These are phyloP conservation scores for Pezicula rhizophila DNA, from an alignment of 2,329 filamentous ascomycete species.

Conservation along the genomic window DNA sequence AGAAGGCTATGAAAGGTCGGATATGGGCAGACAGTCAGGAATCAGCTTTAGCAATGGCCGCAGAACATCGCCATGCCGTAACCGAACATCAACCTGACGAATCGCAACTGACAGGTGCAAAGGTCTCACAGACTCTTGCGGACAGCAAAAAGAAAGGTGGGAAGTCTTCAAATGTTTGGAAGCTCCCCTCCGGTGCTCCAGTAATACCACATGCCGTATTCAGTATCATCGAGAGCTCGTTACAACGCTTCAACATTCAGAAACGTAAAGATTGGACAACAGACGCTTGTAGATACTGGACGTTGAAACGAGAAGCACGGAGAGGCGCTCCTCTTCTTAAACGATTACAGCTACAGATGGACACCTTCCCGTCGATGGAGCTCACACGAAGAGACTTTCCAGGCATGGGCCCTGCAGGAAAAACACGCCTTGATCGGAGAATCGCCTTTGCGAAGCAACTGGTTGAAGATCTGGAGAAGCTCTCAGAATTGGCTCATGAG, in stretches of 20 bases:
- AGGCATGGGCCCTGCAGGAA: conserved; percentile 84
- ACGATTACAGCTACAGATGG: conserved; percentile 87
- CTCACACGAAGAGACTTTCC: conserved; percentile 91
- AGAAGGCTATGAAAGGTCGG: conserved; percentile 77
- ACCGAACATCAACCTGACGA: conserved; percentile 73
- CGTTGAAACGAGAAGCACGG: conserved; percentile 86
- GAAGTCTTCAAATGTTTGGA: conserved; percentile 69
- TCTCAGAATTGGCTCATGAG: conserved; percentile 63
- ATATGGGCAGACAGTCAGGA: conserved; percentile 90
- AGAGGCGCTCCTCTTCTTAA: conserved; percentile 89
- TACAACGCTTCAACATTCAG: conserved; percentile 75
- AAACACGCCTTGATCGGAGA: conserved; percentile 68
- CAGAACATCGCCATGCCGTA: conserved; percentile 57
- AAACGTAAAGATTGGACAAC: conserved; percentile 90
- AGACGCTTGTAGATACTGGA: conserved; percentile 96
- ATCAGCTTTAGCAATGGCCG: conserved; percentile 74
- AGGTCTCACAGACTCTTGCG: conserved; percentile 67
- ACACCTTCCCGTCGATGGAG: conserved; percentile 96
- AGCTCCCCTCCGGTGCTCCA: conserved; percentile 86
- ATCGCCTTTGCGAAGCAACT: conserved; percentile 82
- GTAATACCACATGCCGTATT: conserved; percentile 88
- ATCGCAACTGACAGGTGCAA: conserved; percentile 75
- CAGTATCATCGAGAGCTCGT: conserved; percentile 75
- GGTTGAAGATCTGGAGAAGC: conserved; percentile 68
- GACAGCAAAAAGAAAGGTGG: conserved; percentile 71